phyloP scores from a whole-genome alignment of 768 basidiomycete species.

The Goffeauzyma gilvescens region DNA sequence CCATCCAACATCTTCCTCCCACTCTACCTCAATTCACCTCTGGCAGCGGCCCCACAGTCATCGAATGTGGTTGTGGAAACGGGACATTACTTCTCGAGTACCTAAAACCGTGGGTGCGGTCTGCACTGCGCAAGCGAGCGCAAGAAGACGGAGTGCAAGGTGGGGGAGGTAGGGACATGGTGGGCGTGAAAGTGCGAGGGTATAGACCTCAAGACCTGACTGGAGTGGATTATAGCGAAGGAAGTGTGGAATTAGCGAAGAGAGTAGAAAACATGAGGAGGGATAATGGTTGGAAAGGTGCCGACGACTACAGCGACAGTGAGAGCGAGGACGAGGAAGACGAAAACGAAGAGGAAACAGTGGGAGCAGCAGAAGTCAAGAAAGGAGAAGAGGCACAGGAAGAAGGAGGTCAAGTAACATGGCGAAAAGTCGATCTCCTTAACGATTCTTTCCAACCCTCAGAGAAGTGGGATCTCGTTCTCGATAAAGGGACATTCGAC shows the following conservation, averaged over 20 bases:
- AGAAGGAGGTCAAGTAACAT: constrained; percentile 8
- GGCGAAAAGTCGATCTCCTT: constrained; percentile 25
- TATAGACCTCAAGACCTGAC: constrained; percentile 26
- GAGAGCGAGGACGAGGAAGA: constrained; percentile 12
- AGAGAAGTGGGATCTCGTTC: constrained; percentile 32
- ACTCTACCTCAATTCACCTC: constrained; percentile 1
- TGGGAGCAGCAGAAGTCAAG: too few species aligned
- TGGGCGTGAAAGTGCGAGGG: too few species aligned
- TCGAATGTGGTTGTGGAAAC: constrained; percentile 35
- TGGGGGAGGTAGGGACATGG: too few species aligned
- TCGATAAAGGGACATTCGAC: constrained; percentile 37
- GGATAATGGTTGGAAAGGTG: constrained; percentile 8
- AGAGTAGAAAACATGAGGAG: constrained; percentile 15
- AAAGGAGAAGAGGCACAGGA: constrained; percentile 2
- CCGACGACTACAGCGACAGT: constrained; percentile 12
- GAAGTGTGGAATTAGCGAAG: constrained; percentile 26
- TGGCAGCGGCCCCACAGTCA: constrained; percentile 16
- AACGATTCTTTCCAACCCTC: constrained; percentile 13
- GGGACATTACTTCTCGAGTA: constrained; percentile 32
- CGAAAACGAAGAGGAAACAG: constrained; percentile 16
- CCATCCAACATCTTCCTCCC: constrained; percentile 25
- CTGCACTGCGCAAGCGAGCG: too few species aligned
- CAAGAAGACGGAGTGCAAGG: too few species aligned
- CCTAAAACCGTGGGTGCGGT: too few species aligned
- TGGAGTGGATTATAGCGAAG: constrained; percentile 34